Evolutionary conservation across 495 filamentous ascomycete species (phyloP), one percentile per base, ranked within the genome.

Genomic region (Delitschia confertaspora): DNA sequence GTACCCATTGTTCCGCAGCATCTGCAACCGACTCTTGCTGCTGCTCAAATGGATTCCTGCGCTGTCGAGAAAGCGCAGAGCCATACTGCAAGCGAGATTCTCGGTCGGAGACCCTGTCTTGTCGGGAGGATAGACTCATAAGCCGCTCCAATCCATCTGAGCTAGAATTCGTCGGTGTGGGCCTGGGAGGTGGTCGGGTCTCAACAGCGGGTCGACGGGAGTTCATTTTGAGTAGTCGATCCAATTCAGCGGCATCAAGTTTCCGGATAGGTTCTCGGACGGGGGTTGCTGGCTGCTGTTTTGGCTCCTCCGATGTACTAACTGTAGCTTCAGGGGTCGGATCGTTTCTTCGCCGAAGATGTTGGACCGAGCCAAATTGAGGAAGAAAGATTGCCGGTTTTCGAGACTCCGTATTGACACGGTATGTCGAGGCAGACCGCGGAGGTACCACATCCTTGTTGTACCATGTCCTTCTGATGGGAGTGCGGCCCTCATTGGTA

Each of bases 351-450:
- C 46, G 46, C 18, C 38, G 19, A 18, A 49, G 17, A 13, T 48
- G 20, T 2, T 26, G 32, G 1, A 19, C 17, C 3, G 46, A 22
- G 11, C 39, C 25, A 38, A 49, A 49, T 16, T 22, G 11, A 25
- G 45, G 46, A 19, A 25, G 32, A 5, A 31, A 23, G 7, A 11
- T 7, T 3, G 43, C 24, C 5, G 46, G 46, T 3, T 38, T 38
- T 30, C 32, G 22, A n/a, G 46, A 42, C 18, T 38, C 38, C 46
- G 43, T 42, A 18, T 43, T 49, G 20, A 49, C 46, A n/a, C 31
- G 34, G 33, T 31, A 49, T 5, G 4, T 23, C 16, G 14, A 26
- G 27, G 31, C 18, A 11, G 3, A 6, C n/a, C 36, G 26, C 33
- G 3, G 2, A 14, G 3, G 33, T 33, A n/a, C n/a, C n/a, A n/a